These are phyloP conservation scores for Lactarius deliciosus DNA, from an alignment of 768 basidiomycete genomes.

Conservation along the genomic window DNA sequence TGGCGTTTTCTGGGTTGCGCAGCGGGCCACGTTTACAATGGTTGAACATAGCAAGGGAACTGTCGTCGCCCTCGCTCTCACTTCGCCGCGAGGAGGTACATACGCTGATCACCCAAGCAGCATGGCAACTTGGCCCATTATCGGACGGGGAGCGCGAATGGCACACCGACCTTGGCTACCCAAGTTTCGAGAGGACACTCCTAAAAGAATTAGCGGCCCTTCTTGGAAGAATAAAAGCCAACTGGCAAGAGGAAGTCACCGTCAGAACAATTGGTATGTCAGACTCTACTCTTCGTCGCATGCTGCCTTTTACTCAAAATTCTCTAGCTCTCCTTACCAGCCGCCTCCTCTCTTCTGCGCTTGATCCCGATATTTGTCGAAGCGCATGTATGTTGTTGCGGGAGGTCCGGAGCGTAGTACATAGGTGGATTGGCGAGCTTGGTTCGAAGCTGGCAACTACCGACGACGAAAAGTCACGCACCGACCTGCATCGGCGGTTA, in stretches of 20 bases:
- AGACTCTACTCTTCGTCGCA: background rate
- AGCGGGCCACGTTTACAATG: constrained; percentile 47
- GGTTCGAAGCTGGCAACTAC: background rate
- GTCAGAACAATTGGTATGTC: constrained; percentile 17
- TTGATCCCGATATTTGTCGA: background rate
- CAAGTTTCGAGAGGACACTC: constrained; percentile 39
- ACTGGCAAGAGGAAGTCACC: constrained; percentile 39
- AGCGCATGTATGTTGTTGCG: constrained; percentile 5
- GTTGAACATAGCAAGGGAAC: constrained; percentile 31
- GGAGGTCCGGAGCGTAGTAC: background rate
- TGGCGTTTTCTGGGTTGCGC: constrained; percentile 47
- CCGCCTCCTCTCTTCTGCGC: constrained; percentile 12
- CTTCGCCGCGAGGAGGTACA: constrained; percentile 44
- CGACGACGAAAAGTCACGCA: background rate
- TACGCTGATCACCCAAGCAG: constrained; percentile 45
- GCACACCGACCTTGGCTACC: constrained; percentile 40
- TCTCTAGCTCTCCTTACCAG: constrained; percentile 11
- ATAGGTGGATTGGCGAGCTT: constrained; percentile 13
- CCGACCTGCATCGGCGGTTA: background rate
- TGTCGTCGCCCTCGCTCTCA: constrained; percentile 40
- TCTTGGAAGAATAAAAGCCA: constrained; percentile 39
- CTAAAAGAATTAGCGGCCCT: constrained; percentile 40
- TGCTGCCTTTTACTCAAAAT: background rate
- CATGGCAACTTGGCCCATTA: constrained; percentile 42
- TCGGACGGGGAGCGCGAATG: constrained; percentile 33